Evolutionary conservation across 495 filamentous ascomycete genomes (phyloP).

Genomic region (Corynascus novoguineensis): DNA sequence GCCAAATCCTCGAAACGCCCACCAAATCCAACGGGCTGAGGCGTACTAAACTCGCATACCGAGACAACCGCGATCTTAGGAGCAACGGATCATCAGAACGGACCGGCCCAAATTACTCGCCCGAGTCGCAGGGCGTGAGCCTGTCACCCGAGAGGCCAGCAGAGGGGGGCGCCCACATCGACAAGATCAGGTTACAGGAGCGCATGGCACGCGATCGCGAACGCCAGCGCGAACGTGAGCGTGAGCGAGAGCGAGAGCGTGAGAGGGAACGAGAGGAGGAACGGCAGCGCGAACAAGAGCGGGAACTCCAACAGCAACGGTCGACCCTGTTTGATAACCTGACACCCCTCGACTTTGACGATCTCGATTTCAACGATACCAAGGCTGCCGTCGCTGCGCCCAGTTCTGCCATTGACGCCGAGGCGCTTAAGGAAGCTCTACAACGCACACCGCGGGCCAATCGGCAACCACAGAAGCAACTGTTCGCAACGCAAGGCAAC

Average conservation of each 20-base stretch:
- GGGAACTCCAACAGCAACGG: slow-evolving; percentile 27
- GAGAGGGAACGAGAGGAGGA: slow-evolving; percentile 22
- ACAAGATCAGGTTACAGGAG: slow-evolving; percentile 26
- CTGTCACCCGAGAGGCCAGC: slow-evolving; percentile 27
- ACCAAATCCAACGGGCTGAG: slow-evolving; percentile 24
- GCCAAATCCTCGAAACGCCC: slow-evolving; percentile 23
- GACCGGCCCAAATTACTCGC: slow-evolving; percentile 14
- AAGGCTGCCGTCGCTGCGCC: slow-evolving; percentile 24
- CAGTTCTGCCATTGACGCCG: slow-evolving; percentile 19
- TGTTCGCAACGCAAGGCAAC: not conserved
- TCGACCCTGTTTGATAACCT: slow-evolving; percentile 31
- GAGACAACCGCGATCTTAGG: slow-evolving; percentile 24
- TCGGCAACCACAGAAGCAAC: slow-evolving; percentile 6
- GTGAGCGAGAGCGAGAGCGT: slow-evolving; percentile 22
- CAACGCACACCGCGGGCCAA: slow-evolving; percentile 24
- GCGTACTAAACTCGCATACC: slow-evolving; percentile 23
- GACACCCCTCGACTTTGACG: slow-evolving; percentile 19
- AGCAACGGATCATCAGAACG: slow-evolving; percentile 23
- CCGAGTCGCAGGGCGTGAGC: slow-evolving; percentile 20
- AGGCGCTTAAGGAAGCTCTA: slow-evolving; percentile 21
- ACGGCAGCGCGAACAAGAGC: slow-evolving; percentile 18
- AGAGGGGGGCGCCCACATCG: slow-evolving; percentile 21
- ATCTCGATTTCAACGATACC: slow-evolving; percentile 28
- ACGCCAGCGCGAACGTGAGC: slow-evolving; percentile 20
- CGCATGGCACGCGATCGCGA: slow-evolving; percentile 23